Conservation (phyloP, 1,284 basidiomycete species). For the Ceratobasidium papillatum region DNA sequence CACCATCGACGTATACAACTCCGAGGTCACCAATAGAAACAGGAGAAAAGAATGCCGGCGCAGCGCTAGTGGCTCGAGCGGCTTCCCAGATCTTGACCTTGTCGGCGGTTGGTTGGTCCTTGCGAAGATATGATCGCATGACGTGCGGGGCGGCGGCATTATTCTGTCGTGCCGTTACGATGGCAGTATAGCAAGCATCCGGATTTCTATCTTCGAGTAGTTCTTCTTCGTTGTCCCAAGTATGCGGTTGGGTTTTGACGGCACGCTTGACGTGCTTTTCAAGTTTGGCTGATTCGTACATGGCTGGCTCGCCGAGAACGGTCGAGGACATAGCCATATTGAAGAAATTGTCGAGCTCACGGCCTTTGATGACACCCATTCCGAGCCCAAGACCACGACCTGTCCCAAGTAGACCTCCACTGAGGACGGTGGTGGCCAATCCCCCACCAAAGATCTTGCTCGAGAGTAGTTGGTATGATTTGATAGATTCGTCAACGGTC, state of each 20-base stretch:
- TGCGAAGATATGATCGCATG: conserved; percentile 28
- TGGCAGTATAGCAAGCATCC: conserved; percentile 10
- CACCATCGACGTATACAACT: conserved; percentile 12
- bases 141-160: conserved; percentile 8
- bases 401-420: background rate
- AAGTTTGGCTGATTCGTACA: conserved; percentile 19
- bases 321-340: conserved; percentile 8
- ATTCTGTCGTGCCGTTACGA: conserved; percentile 14
- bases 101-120: background rate
- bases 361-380: conserved; percentile 18
- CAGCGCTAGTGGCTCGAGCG: conserved; percentile 29
- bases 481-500: conserved; percentile 47
- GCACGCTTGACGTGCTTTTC: conserved; percentile 26
- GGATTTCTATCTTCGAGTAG: background rate
- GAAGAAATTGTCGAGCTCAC: background rate
- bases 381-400: conserved; percentile 11
- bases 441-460: conserved; percentile 32
- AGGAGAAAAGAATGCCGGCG: conserved; percentile 17
- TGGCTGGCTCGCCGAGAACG: background rate
- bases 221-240: conserved; percentile 9
- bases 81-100: conserved; percentile 33
- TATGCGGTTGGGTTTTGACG: background rate
- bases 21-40: background rate
- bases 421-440: conserved; percentile 1
- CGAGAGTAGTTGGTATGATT: conserved; percentile 35